Evolutionary conservation across 257 asterid species (phyloP), one percentile per base, ranked within the genome.

Genomic region (Misopates orontium): DNA sequence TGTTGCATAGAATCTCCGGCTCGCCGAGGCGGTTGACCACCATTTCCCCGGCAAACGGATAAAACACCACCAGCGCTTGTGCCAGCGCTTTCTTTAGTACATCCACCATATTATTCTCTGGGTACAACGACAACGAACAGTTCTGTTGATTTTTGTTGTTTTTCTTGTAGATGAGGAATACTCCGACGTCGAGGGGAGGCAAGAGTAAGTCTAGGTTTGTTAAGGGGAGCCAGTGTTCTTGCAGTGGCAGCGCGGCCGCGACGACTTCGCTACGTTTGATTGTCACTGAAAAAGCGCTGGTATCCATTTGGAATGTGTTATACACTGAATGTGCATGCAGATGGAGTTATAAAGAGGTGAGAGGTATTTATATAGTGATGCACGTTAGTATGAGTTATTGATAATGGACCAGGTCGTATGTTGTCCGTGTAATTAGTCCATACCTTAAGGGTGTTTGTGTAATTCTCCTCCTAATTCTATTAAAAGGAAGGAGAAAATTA

Each of bases 1-100:
- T 85, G 82, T 78, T 85, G 81, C 89, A 85, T 0, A 74, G 77
- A 11, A 85, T 67, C 78, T 83, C 87, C 28, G 92, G 87, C 68
- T 82, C 92, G 6, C 83, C 86, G 9, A 39, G 77, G 56, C 64
- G 53, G 75, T 82, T 85, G 19, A 60, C 75, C 67, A 72, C 78
- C 10, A 85, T 64, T 71, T 82, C 92, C 55, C 92, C 92, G 45
- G 88, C 86, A 14, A 82, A 64, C 0, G 88, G 82, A 65, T 75
- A 77, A 78, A 78, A 85, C 11, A 77, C 47, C 0, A 76, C 87
- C 0, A 85, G 75, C 47, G 73, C 75, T 52, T 80, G 67, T 12
- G 87, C 80, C 3, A 85, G 79, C 39, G 85, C 71, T 10, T 67
- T 72, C 68, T 80, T 85, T 0, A 79, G 24, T 36, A 47, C 68